Evolutionary conservation across 2,329 filamentous ascomycete species (phyloP), one percentile per base, ranked within the genome.

Genomic region (Phialophora chinensis): DNA sequence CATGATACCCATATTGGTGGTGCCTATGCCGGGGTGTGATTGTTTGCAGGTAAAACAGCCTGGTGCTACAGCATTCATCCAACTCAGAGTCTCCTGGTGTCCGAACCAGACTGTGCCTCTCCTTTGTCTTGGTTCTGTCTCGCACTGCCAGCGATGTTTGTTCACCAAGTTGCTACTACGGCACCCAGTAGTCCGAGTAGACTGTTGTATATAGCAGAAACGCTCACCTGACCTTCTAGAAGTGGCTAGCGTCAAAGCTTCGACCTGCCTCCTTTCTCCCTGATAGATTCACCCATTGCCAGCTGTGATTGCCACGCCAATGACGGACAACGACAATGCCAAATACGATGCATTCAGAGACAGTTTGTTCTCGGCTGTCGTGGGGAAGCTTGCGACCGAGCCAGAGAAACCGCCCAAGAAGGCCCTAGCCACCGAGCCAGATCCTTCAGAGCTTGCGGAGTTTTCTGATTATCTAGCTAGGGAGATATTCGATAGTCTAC

Each of bases 401-500:
- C 31, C 60, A 11, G 47, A 49, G 23, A 68, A 68, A 65, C 8
- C 27, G 2, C 20, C 29, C 23, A 65, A 58, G 42, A 62, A 65
- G 11, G 11, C 68, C 80, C 67, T 78, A 81, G 63, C 77, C 79
- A 53, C 35, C 62, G 42, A 66, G 23, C 68, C 69, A 20, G 81
- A 86, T 71, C 86, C 85, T 4, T 89, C 90, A 71, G 91, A 93
- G 62, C 79, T 95, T 25, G 86, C 87, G 29, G 92, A 96, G 0
- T 96, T 96, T 77, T 88, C 91, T 62, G 88, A 93, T 81, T 95
- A 93, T 77, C 84, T 95, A 33, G 88, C 91, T 27, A 78, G 81
- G 56, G 86, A 91, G 74, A 86, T 89, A 61, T 96, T 94, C 77
- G 78, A 83, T 4, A 82, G 79, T 42, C 83, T 96, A 0, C 91